A percentile compares a stretch with the other conserved stretches of the same genome.
Conservation (phyloP, 495 filamentous ascomycete genomes). For the Penicillium coprophilum region DNA sequence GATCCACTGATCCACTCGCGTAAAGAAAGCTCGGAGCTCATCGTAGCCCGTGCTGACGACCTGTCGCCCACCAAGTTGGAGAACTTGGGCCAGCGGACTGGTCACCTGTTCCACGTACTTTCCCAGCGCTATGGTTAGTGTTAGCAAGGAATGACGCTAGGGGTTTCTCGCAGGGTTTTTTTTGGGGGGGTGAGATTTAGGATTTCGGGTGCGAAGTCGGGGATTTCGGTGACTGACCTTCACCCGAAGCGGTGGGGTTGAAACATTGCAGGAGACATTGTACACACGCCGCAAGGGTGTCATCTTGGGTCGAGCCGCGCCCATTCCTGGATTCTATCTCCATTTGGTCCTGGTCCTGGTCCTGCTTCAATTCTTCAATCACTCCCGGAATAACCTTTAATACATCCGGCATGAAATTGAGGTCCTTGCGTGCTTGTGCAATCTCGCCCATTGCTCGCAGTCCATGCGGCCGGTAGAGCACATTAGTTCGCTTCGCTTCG, state of each 20-base stretch:
- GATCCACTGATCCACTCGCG: constrained; percentile 34
- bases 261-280: constrained; percentile 49
- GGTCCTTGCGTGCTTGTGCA: constrained; percentile 57
- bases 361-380: constrained; percentile 55
- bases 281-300: constrained; percentile 49
- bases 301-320: constrained; percentile 32
- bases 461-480: constrained; percentile 72
- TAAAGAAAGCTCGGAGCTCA: constrained; percentile 42
- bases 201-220: too few relatives aligned
- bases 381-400: constrained; percentile 58
- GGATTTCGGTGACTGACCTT: constrained; percentile 34
- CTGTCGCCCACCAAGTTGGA: constrained; percentile 38
- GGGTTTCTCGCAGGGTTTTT: constrained; percentile 21
- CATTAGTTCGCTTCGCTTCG: constrained; percentile 89
- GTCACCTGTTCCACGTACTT: constrained; percentile 34
- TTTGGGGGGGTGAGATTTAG: neutral
- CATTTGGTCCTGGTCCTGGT: constrained; percentile 64
- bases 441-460: constrained; percentile 71
- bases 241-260: constrained; percentile 33
- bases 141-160: constrained; percentile 33
- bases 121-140: constrained; percentile 33
- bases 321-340: constrained; percentile 57
- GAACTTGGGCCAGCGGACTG: constrained; percentile 32
- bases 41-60: constrained; percentile 47
- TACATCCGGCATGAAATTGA: constrained; percentile 69